phyloP scores from a whole-genome alignment of 2,329 filamentous ascomycete species.

The Aureobasidium uvarum region DNA sequence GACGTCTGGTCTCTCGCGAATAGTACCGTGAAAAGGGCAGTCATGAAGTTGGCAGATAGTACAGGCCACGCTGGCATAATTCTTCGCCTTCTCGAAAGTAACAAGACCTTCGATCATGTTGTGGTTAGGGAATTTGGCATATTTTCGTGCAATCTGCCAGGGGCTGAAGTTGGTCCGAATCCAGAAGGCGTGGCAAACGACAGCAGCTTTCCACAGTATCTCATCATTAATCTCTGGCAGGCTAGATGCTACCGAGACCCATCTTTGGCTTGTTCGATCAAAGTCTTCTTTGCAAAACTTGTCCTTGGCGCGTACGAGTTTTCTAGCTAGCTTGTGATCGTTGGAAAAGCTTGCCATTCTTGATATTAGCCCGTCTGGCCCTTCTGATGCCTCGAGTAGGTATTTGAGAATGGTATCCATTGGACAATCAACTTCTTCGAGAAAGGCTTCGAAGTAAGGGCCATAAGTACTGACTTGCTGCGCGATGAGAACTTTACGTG shows the following conservation, averaged over 20 bases:
- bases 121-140: conserved; percentile 25
- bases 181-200: conserved; percentile 42
- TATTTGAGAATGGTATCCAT: conserved; percentile 44
- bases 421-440: conserved; percentile 39
- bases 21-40: conserved; percentile 46
- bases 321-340: not conserved
- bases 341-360: not conserved
- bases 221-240: conserved; percentile 34
- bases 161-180: conserved; percentile 40
- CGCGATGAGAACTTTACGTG: conserved; percentile 37
- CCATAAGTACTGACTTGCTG: conserved; percentile 41
- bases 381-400: conserved; percentile 38
- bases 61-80: conserved; percentile 28
- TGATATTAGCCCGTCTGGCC: not conserved
- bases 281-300: conserved; percentile 38
- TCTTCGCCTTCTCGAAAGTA: conserved; percentile 13
- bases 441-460: conserved; percentile 39
- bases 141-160: conserved; percentile 11
- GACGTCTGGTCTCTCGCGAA: conserved; percentile 35
- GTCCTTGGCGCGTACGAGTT: conserved; percentile 28
- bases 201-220: conserved; percentile 37
- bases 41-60: conserved; percentile 34
- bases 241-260: conserved; percentile 36
- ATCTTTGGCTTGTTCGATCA: conserved; percentile 35
- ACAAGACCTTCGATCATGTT: conserved; percentile 28